A percentile compares a stretch with the other conserved stretches of the same genome.
Evolutionary conservation across 176 grass and related monocot genomes (phyloP).

Genomic region (Melocanna baccifera): DNA sequence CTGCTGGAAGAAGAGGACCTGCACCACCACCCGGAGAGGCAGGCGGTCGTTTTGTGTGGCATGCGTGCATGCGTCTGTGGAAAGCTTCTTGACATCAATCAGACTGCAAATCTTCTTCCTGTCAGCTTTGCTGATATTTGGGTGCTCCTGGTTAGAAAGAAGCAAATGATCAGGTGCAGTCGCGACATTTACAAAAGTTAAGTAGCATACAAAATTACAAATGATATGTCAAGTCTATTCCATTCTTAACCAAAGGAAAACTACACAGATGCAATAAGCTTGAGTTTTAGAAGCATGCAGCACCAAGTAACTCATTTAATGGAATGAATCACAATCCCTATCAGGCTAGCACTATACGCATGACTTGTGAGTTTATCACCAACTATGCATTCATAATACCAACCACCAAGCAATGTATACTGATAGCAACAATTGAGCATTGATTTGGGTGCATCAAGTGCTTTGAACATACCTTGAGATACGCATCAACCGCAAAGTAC

Average conservation of each 20-base stretch:
- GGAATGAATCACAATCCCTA: background rate
- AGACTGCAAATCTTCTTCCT: conserved; percentile 79
- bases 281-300: background rate
- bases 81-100: conserved; percentile 88
- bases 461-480: conserved; percentile 76
- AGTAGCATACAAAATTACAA: background rate
- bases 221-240: background rate
- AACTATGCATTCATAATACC: conserved; percentile 6
- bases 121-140: conserved; percentile 64
- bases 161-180: conserved; percentile 17
- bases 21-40: conserved; percentile 85
- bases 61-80: conserved; percentile 68
- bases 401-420: background rate
- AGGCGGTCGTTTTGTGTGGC: conserved; percentile 89
- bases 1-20: conserved; percentile 97
- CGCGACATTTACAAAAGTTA: background rate
- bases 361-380: background rate
- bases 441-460: conserved; percentile 8
- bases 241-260: background rate
- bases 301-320: background rate
- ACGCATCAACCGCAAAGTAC: conserved; percentile 85
- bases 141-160: conserved; percentile 65
- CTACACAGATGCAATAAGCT: background rate
- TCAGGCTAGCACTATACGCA: background rate
- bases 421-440: background rate